Conservation (phyloP, 306 rosid species). For the Ormosia emarginata region DNA sequence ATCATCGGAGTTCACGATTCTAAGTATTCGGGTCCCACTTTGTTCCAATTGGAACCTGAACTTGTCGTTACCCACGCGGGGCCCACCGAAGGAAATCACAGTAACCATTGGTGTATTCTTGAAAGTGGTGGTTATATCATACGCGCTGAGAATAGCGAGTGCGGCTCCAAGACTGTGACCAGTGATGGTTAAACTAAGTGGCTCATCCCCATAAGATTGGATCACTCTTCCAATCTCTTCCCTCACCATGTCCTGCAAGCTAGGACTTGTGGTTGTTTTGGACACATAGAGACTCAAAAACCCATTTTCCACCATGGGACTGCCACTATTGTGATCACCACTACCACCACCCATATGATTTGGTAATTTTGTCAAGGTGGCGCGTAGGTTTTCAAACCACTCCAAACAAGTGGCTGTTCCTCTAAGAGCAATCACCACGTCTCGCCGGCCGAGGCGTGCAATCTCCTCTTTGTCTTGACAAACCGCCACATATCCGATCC, state of each 20-base stretch:
- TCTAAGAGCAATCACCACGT: conserved; percentile 61
- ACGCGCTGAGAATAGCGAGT: conserved; percentile 68
- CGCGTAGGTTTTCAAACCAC: conserved; percentile 84
- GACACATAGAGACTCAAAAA: conserved; percentile 74
- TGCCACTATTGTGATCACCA: background rate
- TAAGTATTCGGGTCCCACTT: conserved; percentile 52
- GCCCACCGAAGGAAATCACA: conserved; percentile 78
- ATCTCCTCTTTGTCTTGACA: conserved; percentile 58
- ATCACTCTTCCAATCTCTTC: conserved; percentile 47
- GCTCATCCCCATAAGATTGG: conserved; percentile 47
- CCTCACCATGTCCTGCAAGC: conserved; percentile 62
- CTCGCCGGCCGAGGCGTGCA: conserved; percentile 61
- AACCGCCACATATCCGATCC: conserved; percentile 82
- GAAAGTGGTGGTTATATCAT: conserved; percentile 48
- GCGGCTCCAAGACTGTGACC: conserved; percentile 96
- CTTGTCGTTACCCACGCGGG: conserved; percentile 70
- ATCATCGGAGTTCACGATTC: conserved; percentile 80
- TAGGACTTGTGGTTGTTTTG: conserved; percentile 17
- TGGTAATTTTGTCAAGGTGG: conserved; percentile 41
- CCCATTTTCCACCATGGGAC: conserved; percentile 73
- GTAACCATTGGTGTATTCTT: conserved; percentile 48
- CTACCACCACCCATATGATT: background rate
- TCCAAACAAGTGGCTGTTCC: conserved; percentile 78
- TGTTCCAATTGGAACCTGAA: conserved; percentile 50
- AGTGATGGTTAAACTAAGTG: conserved; percentile 70